These are phyloP conservation scores for Aspergillus pseudoglaucus DNA, from an alignment of 2,329 filamentous ascomycete species.

Conservation along the genomic window DNA sequence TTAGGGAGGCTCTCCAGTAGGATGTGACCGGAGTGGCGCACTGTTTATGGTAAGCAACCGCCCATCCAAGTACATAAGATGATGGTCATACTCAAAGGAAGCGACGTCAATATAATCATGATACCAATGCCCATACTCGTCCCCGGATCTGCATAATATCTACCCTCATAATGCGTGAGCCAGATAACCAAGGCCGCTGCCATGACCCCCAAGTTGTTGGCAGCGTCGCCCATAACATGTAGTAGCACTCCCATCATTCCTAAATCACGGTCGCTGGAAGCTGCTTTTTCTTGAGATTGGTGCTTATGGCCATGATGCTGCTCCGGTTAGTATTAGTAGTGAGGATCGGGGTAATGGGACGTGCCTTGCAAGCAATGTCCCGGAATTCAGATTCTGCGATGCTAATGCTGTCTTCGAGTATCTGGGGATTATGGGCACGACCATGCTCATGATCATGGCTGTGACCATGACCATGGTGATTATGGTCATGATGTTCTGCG, in stretches of 20 bases:
- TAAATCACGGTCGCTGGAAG: slow-evolving; percentile 51
- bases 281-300: slow-evolving; percentile 9
- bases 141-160: slow-evolving; percentile 67
- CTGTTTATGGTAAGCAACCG: slow-evolving; percentile 9
- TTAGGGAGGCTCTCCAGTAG: slow-evolving; percentile 60
- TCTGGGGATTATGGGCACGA: not conserved
- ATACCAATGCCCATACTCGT: slow-evolving; percentile 63
- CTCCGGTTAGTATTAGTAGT: not conserved
- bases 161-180: slow-evolving; percentile 50
- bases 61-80: not conserved
- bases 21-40: slow-evolving; percentile 48
- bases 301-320: slow-evolving; percentile 24
- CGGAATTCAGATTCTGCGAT: not conserved
- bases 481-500: slow-evolving; percentile 8
- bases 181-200: slow-evolving; percentile 63
- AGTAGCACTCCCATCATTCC: slow-evolving; percentile 65
- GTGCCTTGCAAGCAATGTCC: not conserved
- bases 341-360: not conserved
- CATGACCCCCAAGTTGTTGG: slow-evolving; percentile 73
- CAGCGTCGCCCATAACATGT: slow-evolving; percentile 65
- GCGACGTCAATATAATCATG: slow-evolving; percentile 62
- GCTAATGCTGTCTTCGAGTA: not conserved
- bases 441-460: not conserved
- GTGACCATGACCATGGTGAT: slow-evolving; percentile 8
- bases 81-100: slow-evolving; percentile 46